phyloP scores from a whole-genome alignment of 345 rosid species.

The Populus deltoides region DNA sequence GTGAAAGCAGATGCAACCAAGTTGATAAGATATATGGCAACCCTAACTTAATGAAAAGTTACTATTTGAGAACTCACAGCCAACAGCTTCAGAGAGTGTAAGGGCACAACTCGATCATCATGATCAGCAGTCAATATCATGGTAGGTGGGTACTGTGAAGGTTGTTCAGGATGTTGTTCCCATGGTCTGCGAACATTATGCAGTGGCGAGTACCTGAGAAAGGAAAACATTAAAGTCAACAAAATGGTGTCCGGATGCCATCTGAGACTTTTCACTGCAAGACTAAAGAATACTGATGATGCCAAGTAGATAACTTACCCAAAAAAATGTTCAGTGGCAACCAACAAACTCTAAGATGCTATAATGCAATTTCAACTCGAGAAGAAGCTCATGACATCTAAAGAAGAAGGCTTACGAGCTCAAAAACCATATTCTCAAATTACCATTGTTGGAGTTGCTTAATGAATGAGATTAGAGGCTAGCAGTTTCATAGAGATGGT shows the following conservation, averaged over 20 bases:
- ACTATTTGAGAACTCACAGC: slow-evolving; percentile 52
- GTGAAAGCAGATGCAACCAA: neutral
- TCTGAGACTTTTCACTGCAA: neutral
- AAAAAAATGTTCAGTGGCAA: neutral
- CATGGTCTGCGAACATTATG: slow-evolving; percentile 96
- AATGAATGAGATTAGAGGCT: neutral
- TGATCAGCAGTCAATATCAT: slow-evolving; percentile 97
- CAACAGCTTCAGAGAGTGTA: slow-evolving; percentile 75
- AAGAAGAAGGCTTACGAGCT: too few relatives aligned
- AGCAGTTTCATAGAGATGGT: neutral
- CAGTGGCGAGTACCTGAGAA: slow-evolving; percentile 78
- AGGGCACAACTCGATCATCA: slow-evolving; percentile 88
- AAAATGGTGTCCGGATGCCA: neutral
- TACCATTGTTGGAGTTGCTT: neutral
- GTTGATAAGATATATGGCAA: neutral
- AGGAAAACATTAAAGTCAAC: neutral
- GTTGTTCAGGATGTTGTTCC: slow-evolving; percentile 47
- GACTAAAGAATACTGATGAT: neutral
- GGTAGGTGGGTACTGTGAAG: slow-evolving; percentile 75
- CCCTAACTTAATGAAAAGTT: neutral
- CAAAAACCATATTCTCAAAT: too few relatives aligned
- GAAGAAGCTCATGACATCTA: too few relatives aligned
- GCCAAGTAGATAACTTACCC: neutral
- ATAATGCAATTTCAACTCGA: neutral
- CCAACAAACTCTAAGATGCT: neutral